These are phyloP conservation scores for Cinchona pubescens DNA, from an alignment of 257 asterid genomes.

Conservation along the genomic window DNA sequence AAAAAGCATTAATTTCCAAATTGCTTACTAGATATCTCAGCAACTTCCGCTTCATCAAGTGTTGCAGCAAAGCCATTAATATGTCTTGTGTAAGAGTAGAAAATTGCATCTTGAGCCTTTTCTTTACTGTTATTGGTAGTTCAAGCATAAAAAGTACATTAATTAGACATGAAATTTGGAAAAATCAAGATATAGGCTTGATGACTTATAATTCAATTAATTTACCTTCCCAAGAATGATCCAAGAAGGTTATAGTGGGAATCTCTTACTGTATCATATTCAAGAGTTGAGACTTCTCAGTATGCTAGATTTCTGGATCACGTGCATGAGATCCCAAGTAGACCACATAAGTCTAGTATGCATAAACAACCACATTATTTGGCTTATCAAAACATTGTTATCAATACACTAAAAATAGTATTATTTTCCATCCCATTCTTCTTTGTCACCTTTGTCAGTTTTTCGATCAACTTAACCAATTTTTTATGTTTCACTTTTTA, in stretches of 20 bases:
- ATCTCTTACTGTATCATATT: slow-evolving; percentile 56
- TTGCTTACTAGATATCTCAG: slow-evolving; percentile 54
- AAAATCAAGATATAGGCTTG: background rate
- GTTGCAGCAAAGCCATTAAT: slow-evolving; percentile 95
- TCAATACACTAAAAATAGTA: no score
- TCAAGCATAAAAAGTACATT: slow-evolving; percentile 5
- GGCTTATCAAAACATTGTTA: no score
- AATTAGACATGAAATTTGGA: background rate
- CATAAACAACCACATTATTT: no score
- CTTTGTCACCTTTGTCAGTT: no score
- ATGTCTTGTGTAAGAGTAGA: slow-evolving; percentile 78
- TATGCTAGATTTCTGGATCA: slow-evolving; percentile 37
- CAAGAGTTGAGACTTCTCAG: slow-evolving; percentile 37
- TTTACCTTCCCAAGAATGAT: slow-evolving; percentile 80
- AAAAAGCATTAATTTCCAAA: no score
- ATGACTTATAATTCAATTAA: background rate
- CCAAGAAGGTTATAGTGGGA: slow-evolving; percentile 73
- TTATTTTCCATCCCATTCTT: no score
- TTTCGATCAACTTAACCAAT: no score
- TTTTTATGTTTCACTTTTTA: no score
- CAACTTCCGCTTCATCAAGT: slow-evolving; percentile 66
- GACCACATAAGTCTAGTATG: slow-evolving; percentile 65
- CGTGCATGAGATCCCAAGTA: slow-evolving; percentile 89
- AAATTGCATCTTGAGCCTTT: slow-evolving; percentile 71
- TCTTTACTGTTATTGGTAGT: slow-evolving; percentile 33